Percentiles rank a stretch among this genome's conserved stretches.
Evolutionary conservation across 352 stramenopile species (phyloP).

Genomic region (Thalassiosira pacifica): DNA sequence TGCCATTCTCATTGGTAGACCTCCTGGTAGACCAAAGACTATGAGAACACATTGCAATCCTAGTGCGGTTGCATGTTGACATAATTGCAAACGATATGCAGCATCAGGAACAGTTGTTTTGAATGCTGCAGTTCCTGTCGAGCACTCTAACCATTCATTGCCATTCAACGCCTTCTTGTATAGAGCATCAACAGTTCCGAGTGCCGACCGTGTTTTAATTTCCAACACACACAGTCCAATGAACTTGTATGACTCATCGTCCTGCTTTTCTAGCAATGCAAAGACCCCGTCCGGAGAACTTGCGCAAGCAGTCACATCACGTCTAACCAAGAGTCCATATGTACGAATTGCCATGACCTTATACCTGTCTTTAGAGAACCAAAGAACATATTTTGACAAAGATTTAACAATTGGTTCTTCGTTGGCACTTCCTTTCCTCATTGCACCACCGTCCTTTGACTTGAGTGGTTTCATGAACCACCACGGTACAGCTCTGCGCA

Average conservation of each 20-base stretch:
- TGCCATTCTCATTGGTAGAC: slow-evolving; percentile 1
- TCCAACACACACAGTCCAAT: slow-evolving; percentile 30
- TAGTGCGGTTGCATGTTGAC: slow-evolving; percentile 27
- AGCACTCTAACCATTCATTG: slow-evolving; percentile 11
- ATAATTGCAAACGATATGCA: slow-evolving; percentile 28
- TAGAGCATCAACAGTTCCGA: slow-evolving; percentile 3
- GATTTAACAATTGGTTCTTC: slow-evolving; percentile 16
- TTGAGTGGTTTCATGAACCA: slow-evolving; percentile 35
- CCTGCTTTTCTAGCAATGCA: neutral
- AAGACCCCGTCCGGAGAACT: slow-evolving; percentile 40
- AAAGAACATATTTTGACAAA: neutral
- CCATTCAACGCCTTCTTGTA: neutral
- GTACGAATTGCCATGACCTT: neutral
- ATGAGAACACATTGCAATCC: slow-evolving; percentile 22
- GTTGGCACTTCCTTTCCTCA: slow-evolving; percentile 26
- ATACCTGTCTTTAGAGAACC: slow-evolving; percentile 7
- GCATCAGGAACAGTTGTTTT: slow-evolving; percentile 8
- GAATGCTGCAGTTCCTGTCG: slow-evolving; percentile 19
- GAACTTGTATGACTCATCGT: slow-evolving; percentile 9
- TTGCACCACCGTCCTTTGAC: slow-evolving; percentile 2
- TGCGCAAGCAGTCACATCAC: neutral
- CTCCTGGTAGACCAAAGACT: slow-evolving; percentile 20
- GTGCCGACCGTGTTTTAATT: slow-evolving; percentile 23
- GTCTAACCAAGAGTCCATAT: slow-evolving; percentile 18
- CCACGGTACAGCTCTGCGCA: slow-evolving; percentile 8